These are phyloP conservation scores for Recurvomyces mirabilis DNA, from an alignment of 495 filamentous ascomycete species.

Conservation along the genomic window DNA sequence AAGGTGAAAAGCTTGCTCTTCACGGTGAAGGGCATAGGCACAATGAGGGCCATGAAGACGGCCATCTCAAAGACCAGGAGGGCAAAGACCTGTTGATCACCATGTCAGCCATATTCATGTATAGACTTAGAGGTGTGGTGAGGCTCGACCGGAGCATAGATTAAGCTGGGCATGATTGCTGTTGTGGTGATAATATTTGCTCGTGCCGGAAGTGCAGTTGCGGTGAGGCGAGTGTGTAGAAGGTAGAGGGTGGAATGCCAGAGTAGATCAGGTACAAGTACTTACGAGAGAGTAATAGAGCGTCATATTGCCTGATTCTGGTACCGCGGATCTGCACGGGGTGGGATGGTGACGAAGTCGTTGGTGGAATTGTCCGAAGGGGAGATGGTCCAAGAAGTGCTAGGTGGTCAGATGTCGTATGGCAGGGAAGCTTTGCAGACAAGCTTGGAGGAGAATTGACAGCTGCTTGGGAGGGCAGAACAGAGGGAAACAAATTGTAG, in stretches of 20 bases:
- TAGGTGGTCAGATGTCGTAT: too few species aligned
- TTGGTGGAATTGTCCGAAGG: neutral
- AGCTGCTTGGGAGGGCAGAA: too few species aligned
- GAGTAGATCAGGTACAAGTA: slow-evolving; percentile 18
- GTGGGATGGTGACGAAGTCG: neutral
- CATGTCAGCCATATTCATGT: neutral
- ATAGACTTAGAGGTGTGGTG: neutral
- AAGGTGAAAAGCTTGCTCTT: slow-evolving; percentile 86
- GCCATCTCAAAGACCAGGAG: slow-evolving; percentile 88
- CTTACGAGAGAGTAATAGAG: slow-evolving; percentile 97
- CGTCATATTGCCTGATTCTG: slow-evolving; percentile 59
- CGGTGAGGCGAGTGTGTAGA: neutral
- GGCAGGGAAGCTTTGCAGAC: too few species aligned
- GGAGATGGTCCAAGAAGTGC: neutral
- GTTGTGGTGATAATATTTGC: neutral
- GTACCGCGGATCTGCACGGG: neutral
- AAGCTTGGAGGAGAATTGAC: too few species aligned
- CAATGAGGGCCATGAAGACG: slow-evolving; percentile 81
- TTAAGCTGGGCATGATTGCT: slow-evolving; percentile 29
- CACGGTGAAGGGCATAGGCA: slow-evolving; percentile 79
- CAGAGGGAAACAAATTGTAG: neutral
- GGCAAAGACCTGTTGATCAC: slow-evolving; percentile 59
- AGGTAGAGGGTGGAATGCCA: neutral
- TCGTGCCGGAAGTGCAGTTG: neutral
- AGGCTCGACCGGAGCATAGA: slow-evolving; percentile 29